phyloP scores from a whole-genome alignment of 2,329 filamentous ascomycete genomes.

The Setomelanomma holmii region DNA sequence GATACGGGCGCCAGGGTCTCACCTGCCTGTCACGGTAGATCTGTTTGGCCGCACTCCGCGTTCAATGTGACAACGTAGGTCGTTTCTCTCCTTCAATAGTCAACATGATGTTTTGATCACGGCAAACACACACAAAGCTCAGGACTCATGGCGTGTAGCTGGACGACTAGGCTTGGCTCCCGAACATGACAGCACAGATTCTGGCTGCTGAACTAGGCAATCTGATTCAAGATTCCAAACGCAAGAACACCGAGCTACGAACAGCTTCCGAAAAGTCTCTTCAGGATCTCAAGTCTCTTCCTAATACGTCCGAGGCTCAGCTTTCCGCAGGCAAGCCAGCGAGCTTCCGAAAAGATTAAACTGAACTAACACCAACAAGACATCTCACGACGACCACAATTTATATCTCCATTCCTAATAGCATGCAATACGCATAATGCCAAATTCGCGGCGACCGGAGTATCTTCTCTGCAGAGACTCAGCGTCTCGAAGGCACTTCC shows the following conservation, averaged over 20 bases:
- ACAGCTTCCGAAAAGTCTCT: constrained; percentile 93
- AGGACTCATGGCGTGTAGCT: constrained; percentile 21
- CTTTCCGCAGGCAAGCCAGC: constrained; percentile 68
- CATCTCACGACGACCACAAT: constrained; percentile 79
- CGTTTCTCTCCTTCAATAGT: constrained; percentile 4
- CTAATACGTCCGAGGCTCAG: constrained; percentile 77
- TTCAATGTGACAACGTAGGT: constrained; percentile 21
- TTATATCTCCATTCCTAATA: constrained; percentile 92
- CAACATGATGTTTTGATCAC: background rate
- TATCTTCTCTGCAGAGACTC: constrained; percentile 87
- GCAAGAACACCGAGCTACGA: constrained; percentile 89
- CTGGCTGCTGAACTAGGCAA: constrained; percentile 86
- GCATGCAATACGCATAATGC: constrained; percentile 89
- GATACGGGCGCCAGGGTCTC: constrained; percentile 19
- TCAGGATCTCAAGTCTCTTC: constrained; percentile 81
- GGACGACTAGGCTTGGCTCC: constrained; percentile 27
- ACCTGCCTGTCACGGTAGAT: constrained; percentile 10
- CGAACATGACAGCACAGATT: constrained; percentile 87
- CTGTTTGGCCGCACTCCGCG: constrained; percentile 26
- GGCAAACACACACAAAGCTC: constrained; percentile 3
- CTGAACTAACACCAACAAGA: constrained; percentile 61
- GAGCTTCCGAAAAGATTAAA: background rate
- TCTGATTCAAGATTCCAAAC: constrained; percentile 93
- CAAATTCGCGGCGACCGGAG: constrained; percentile 86
- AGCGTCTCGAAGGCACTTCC: constrained; percentile 84